phyloP scores from a whole-genome alignment of 1,139 yeast species.

The Geotrichum aggregatum region DNA sequence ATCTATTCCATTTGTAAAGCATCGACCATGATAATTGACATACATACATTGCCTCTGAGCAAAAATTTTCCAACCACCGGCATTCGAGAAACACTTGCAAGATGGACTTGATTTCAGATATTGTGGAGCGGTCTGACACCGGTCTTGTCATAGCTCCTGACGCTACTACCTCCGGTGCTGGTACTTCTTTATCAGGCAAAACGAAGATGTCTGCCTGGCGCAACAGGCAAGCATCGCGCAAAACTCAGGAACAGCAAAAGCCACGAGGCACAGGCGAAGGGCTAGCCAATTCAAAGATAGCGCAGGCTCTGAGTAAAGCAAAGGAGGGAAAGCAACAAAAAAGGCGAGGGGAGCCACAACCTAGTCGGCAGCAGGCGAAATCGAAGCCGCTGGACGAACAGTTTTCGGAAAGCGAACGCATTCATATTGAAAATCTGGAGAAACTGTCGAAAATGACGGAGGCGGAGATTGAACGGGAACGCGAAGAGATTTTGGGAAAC shows the following conservation, averaged over 20 bases:
- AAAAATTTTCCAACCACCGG: too few relatives aligned
- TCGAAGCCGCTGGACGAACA: conserved; percentile 48
- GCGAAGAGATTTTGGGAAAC: conserved; percentile 59
- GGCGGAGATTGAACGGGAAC: conserved; percentile 61
- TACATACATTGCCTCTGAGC: too few relatives aligned
- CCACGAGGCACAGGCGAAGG: conserved; percentile 1
- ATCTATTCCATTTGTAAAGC: too few relatives aligned
- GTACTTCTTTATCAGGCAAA: too few relatives aligned
- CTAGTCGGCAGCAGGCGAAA: too few relatives aligned
- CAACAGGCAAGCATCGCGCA: conserved; percentile 7
- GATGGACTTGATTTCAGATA: conserved; percentile 77
- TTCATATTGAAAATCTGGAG: conserved; percentile 71
- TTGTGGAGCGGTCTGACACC: conserved; percentile 59
- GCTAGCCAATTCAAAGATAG: conserved; percentile 11
- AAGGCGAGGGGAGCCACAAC: background rate
- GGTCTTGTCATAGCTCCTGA: conserved; percentile 39
- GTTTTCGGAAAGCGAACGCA: conserved; percentile 57
- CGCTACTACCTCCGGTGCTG: conserved; percentile 20
- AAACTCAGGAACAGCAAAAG: background rate
- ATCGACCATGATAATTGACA: too few relatives aligned
- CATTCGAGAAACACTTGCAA: background rate
- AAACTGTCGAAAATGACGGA: conserved; percentile 59
- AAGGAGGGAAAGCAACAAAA: background rate
- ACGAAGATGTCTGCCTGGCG: conserved; percentile 34
- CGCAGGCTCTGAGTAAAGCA: conserved; percentile 11